Evolutionary conservation across 441 rosid species (phyloP).

Genomic region (Populus hybrid): DNA sequence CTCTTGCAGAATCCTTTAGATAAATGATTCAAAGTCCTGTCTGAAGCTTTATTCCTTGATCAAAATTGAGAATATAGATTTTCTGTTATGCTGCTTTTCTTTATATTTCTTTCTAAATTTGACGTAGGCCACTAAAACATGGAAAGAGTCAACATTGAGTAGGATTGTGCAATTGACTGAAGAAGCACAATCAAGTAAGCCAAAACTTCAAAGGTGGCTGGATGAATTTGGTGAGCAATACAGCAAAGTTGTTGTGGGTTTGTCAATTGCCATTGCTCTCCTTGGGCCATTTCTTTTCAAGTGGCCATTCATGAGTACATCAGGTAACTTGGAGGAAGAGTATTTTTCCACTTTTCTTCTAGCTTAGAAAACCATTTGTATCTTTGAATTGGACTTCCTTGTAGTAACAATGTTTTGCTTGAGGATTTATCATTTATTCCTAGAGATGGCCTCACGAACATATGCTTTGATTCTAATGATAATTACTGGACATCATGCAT

Average conservation of each 20-base stretch:
- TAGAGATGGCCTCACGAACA: not conserved
- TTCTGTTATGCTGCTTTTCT: constrained; percentile 9
- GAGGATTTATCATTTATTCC: not conserved
- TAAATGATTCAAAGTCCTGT: constrained; percentile 4
- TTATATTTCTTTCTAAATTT: constrained; percentile 15
- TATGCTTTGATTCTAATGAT: not conserved
- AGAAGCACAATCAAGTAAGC: constrained; percentile 88
- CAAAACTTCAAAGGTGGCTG: constrained; percentile 95
- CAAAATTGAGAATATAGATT: constrained; percentile 1
- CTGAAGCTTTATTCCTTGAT: not conserved
- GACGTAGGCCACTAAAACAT: constrained; percentile 70
- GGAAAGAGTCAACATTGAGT: constrained; percentile 90
- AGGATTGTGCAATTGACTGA: constrained; percentile 92
- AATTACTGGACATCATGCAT: not conserved
- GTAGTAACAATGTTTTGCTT: not conserved
- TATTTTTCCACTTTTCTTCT: not conserved
- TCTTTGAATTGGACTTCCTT: not conserved
- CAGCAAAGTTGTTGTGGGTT: constrained; percentile 86
- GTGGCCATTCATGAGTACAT: constrained; percentile 86
- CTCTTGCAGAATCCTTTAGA: constrained; percentile 5
- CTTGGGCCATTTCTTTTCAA: constrained; percentile 90
- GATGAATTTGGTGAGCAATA: constrained; percentile 96
- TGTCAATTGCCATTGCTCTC: constrained; percentile 76
- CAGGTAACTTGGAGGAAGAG: constrained; percentile 51
- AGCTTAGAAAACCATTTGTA: not conserved